A percentile compares a stretch with the other conserved stretches of the same genome.
These are phyloP conservation scores for Leishmania tropica DNA, from an alignment of 208 protist species.

Conservation along the genomic window DNA sequence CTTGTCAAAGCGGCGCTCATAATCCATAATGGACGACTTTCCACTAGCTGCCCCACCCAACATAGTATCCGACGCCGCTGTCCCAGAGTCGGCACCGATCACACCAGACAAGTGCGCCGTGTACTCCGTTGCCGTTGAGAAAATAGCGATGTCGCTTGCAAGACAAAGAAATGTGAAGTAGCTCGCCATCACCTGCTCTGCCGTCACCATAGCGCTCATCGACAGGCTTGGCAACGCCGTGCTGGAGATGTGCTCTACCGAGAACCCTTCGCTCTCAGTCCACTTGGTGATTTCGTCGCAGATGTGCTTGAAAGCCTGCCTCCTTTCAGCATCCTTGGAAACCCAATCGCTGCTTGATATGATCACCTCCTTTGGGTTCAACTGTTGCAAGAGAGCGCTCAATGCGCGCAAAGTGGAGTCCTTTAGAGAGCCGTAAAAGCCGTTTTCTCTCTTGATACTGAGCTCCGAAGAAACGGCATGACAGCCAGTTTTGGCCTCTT, in stretches of 20 bases:
- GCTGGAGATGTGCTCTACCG: slow-evolving; percentile 39
- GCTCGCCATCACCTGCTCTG: slow-evolving; percentile 39
- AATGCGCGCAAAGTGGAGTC: slow-evolving; percentile 37
- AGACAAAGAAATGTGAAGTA: slow-evolving; percentile 62
- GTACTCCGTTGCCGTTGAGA: slow-evolving; percentile 52
- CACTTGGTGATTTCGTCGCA: slow-evolving; percentile 42
- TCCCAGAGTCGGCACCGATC: not conserved
- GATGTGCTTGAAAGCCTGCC: not conserved
- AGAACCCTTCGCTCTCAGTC: slow-evolving; percentile 65
- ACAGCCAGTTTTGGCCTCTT: not conserved
- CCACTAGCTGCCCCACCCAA: not conserved
- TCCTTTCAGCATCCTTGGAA: not conserved
- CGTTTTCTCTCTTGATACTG: slow-evolving; percentile 5
- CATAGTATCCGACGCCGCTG: not conserved
- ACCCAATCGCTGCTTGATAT: slow-evolving; percentile 35
- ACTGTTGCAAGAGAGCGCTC: slow-evolving; percentile 70
- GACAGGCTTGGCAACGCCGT: not conserved
- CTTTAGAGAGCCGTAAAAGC: not conserved
- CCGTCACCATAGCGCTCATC: not conserved
- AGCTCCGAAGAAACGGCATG: not conserved
- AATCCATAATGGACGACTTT: slow-evolving; percentile 31
- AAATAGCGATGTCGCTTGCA: slow-evolving; percentile 37
- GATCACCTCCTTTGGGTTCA: slow-evolving; percentile 81
- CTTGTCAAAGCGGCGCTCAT: slow-evolving; percentile 57
- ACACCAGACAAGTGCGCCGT: slow-evolving; percentile 42